Evolutionary conservation across 257 asterid species (phyloP).

Genomic region (Ligustrum vulgare): DNA sequence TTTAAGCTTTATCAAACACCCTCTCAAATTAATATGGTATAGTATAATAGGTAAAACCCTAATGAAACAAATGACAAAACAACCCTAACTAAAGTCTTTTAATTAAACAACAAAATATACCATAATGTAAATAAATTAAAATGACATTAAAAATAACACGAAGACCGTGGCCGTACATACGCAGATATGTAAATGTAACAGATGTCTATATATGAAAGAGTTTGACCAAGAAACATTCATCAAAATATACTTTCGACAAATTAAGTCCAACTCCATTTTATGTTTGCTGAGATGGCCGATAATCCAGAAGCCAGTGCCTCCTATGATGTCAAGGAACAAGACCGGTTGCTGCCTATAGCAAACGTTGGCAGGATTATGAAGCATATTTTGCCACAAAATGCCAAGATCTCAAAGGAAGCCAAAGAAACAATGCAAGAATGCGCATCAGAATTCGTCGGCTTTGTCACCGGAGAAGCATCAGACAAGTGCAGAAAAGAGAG

Average conservation of each 20-base stretch:
- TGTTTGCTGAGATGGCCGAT: neutral
- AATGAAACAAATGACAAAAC: neutral
- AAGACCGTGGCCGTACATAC: neutral
- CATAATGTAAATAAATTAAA: too few relatives aligned
- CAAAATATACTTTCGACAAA: too few relatives aligned
- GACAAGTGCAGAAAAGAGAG: slow-evolving; percentile 7
- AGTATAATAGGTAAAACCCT: neutral
- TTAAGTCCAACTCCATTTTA: too few relatives aligned
- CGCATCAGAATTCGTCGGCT: neutral
- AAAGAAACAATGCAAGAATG: slow-evolving; percentile 8
- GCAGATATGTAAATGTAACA: neutral
- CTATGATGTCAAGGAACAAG: neutral
- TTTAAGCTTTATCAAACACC: too few relatives aligned
- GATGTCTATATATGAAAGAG: neutral
- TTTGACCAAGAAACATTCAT: neutral
- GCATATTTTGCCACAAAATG: neutral
- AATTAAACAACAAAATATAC: too few relatives aligned
- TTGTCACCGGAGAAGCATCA: slow-evolving; percentile 13
- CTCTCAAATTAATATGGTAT: too few relatives aligned
- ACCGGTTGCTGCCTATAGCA: slow-evolving; percentile 3
- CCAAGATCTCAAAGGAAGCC: slow-evolving; percentile 11
- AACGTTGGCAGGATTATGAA: slow-evolving; percentile 1
- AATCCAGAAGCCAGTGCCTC: neutral
- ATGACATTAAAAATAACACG: neutral
- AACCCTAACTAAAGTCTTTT: neutral